phyloP scores from a whole-genome alignment of 805 yeast species.

The Huiozyma naganishii region DNA sequence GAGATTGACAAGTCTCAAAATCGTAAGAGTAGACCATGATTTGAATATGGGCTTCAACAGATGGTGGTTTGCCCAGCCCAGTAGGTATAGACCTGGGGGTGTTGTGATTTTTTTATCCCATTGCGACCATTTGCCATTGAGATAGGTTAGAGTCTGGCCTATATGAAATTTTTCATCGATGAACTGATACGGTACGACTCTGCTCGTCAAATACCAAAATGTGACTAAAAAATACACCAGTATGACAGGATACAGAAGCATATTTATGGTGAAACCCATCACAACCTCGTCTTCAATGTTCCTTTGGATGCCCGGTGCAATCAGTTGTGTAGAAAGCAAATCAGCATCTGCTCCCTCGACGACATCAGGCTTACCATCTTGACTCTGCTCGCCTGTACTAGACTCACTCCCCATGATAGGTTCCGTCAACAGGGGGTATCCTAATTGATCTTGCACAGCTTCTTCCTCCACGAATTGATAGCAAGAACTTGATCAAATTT shows the following conservation, averaged over 20 bases:
- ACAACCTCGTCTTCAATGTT: constrained; percentile 23
- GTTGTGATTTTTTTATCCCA: constrained; percentile 94
- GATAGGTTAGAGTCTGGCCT: constrained; percentile 62
- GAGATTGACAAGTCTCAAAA: constrained; percentile 49
- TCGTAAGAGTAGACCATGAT: constrained; percentile 24
- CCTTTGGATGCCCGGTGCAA: constrained; percentile 22
- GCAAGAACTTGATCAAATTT: no score
- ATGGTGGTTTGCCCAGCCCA: constrained; percentile 32
- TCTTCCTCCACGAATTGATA: no score
- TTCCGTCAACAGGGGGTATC: no score
- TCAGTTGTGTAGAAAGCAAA: constrained; percentile 7
- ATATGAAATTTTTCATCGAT: constrained; percentile 76
- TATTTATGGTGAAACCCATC: constrained; percentile 25
- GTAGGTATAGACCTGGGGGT: constrained; percentile 80
- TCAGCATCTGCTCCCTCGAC: background rate
- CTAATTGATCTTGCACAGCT: no score
- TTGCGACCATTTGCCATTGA: constrained; percentile 43
- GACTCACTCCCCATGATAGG: no score
- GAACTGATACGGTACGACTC: constrained; percentile 25
- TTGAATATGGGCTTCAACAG: constrained; percentile 13
- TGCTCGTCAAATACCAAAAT: constrained; percentile 22
- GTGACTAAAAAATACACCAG: constrained; percentile 18
- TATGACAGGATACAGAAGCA: constrained; percentile 25
- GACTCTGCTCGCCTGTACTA: no score
- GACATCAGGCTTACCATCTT: no score